phyloP scores from a whole-genome alignment of 2,329 filamentous ascomycete genomes.

The Colletotrichum lupini region DNA sequence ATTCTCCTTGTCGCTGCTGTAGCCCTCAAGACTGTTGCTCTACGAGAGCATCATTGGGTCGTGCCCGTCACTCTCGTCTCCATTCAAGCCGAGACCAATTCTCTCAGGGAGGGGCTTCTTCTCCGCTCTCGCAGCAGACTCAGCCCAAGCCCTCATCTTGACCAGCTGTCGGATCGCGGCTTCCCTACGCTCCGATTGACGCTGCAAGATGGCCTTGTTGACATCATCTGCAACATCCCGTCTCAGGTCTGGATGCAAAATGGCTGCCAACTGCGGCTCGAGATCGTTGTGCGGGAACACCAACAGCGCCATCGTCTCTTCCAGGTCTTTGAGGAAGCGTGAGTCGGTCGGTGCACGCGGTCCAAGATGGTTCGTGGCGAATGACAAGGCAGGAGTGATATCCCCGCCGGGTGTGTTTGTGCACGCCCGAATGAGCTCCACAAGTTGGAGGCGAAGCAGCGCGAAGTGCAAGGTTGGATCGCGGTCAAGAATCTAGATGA shows the following conservation, averaged over 20 bases:
- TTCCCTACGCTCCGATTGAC: slow-evolving; percentile 78
- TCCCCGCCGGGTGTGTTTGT: slow-evolving; percentile 74
- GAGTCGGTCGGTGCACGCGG: slow-evolving; percentile 85
- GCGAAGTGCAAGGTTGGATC: slow-evolving; percentile 89
- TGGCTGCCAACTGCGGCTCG: slow-evolving; percentile 77
- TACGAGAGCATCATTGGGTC: slow-evolving; percentile 36
- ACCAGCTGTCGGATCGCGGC: slow-evolving; percentile 86
- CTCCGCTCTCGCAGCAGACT: slow-evolving; percentile 66
- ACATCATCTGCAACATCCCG: slow-evolving; percentile 87
- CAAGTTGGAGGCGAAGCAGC: slow-evolving; percentile 87
- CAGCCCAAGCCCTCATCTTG: slow-evolving; percentile 86
- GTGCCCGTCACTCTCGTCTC: slow-evolving; percentile 39
- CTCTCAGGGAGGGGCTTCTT: slow-evolving; percentile 53
- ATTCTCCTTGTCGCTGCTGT: neutral
- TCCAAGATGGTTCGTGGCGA: slow-evolving; percentile 88
- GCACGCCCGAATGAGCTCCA: slow-evolving; percentile 89
- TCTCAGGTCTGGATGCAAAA: slow-evolving; percentile 84
- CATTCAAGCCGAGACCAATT: slow-evolving; percentile 52
- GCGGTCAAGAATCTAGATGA: slow-evolving; percentile 83
- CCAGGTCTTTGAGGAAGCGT: slow-evolving; percentile 86
- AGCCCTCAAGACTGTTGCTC: neutral
- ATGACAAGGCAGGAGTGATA: slow-evolving; percentile 82
- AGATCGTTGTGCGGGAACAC: slow-evolving; percentile 88
- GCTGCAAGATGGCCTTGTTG: slow-evolving; percentile 86
- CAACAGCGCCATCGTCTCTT: slow-evolving; percentile 91